These are phyloP conservation scores for Pleurotus ostreatus DNA, from an alignment of 768 basidiomycete species.

Conservation along the genomic window DNA sequence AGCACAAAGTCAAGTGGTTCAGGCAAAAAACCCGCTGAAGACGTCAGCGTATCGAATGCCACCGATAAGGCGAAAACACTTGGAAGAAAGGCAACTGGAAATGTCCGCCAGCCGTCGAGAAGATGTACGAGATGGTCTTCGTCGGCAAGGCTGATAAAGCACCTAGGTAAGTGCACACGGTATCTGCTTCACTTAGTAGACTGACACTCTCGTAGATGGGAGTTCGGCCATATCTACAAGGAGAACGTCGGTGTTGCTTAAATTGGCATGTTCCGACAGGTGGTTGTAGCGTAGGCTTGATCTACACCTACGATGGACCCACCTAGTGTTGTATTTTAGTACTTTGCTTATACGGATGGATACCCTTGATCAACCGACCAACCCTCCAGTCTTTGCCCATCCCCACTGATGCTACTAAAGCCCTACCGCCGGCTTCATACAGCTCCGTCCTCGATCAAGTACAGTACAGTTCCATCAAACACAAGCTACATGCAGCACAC, in stretches of 20 bases:
- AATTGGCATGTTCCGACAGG: neutral
- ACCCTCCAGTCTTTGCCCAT: no score
- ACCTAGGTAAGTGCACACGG: neutral
- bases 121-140: constrained; percentile 7
- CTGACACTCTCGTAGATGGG: neutral
- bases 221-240: constrained; percentile 2
- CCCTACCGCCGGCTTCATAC: no score
- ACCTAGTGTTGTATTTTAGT: no score
- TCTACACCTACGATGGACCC: no score
- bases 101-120: constrained; percentile 4
- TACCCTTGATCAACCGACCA: no score
- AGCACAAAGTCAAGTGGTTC: neutral
- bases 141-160: neutral
- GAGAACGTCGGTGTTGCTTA: neutral
- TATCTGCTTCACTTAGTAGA: neutral
- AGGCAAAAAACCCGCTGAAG: neutral
- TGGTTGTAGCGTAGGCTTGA: no score
- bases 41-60: neutral
- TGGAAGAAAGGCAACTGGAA: constrained; percentile 3
- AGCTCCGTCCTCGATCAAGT: no score
- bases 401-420: no score
- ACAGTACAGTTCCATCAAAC: no score
- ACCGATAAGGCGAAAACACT: neutral
- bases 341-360: no score
- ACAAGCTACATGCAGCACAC: no score